Evolutionary conservation across 1,139 yeast genomes (phyloP).

Genomic region (Saccharomyces hybrid): DNA sequence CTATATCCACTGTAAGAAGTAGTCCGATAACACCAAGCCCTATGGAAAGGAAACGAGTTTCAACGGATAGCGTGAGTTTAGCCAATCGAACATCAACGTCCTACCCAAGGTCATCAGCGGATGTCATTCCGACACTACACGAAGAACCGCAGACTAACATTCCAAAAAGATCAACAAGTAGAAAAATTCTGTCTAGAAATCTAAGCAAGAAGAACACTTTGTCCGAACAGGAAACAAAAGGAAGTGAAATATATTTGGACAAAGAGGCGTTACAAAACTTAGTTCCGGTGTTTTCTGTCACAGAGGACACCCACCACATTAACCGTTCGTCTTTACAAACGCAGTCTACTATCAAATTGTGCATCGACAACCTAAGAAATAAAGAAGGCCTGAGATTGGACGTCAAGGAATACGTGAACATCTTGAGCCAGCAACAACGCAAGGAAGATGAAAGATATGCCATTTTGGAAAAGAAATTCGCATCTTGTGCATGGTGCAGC

Average conservation of each 20-base stretch:
- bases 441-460: constrained; percentile 4
- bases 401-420: not conserved
- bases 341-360: not conserved
- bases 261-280: not conserved
- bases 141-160: not conserved
- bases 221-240: not conserved
- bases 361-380: not conserved
- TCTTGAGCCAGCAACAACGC: constrained; percentile 1
- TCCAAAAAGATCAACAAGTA: not conserved
- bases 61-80: not conserved
- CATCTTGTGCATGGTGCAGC: constrained; percentile 4
- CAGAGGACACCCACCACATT: not conserved
- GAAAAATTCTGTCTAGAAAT: not conserved
- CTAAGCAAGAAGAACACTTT: not conserved
- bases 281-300: not conserved
- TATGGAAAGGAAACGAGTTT: not conserved
- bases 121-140: not conserved
- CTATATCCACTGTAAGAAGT: not conserved
- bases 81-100: not conserved
- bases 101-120: not conserved
- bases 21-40: not conserved
- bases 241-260: not conserved
- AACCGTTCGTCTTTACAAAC: not conserved
- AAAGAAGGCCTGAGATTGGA: not conserved
- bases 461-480: constrained; percentile 3